Percentiles rank a stretch among this genome's conserved stretches.
phyloP scores from a whole-genome alignment of 2,329 filamentous ascomycete species.

The Trichoderma pleuroti region DNA sequence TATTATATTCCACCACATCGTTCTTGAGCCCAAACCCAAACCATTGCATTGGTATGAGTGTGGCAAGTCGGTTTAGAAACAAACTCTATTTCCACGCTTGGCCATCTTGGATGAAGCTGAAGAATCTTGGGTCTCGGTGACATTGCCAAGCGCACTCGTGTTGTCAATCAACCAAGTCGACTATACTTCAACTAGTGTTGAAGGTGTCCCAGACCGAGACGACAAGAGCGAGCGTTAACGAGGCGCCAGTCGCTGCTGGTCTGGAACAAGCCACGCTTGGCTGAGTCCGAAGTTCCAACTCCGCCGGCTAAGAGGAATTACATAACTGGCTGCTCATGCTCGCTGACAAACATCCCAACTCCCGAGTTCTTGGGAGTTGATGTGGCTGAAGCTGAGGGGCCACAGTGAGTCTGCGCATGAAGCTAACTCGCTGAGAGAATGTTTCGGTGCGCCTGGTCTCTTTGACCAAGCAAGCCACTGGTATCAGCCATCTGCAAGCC shows the following conservation, averaged over 20 bases:
- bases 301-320: background rate
- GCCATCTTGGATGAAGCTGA: background rate
- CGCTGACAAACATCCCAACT: background rate
- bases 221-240: background rate
- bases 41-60: background rate
- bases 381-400: conserved; percentile 2
- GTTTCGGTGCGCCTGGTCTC: background rate
- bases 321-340: background rate
- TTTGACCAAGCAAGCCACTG: background rate
- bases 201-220: background rate
- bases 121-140: background rate
- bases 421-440: background rate
- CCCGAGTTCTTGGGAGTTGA: background rate
- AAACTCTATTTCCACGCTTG: conserved; percentile 3
- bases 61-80: background rate
- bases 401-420: background rate
- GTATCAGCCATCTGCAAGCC: background rate
- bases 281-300: background rate
- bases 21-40: background rate
- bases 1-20: background rate
- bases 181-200: background rate
- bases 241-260: background rate
- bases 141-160: background rate
- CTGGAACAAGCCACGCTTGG: conserved; percentile 2
- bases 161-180: background rate